Percentiles rank a stretch among this genome's conserved stretches.
These are phyloP conservation scores for Aspergillus fischeri DNA, from an alignment of 2,329 filamentous ascomycete species.

Conservation along the genomic window DNA sequence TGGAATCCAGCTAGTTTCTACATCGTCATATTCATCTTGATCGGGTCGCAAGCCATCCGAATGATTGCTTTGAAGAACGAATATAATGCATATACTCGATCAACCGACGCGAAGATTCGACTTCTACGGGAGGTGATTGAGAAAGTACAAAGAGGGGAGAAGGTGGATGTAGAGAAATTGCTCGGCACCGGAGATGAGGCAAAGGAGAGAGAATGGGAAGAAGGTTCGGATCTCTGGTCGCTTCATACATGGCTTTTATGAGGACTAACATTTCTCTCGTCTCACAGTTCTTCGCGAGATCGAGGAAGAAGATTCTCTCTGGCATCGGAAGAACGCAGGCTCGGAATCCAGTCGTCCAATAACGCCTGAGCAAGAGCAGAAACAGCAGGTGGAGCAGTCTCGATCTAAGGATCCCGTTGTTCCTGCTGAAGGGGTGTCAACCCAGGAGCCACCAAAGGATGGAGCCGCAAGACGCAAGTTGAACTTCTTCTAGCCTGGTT, in stretches of 20 bases:
- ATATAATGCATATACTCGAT: conserved; percentile 66
- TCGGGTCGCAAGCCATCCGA: conserved; percentile 94
- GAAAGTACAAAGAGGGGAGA: conserved; percentile 44
- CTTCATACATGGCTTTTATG: background rate
- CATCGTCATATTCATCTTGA: conserved; percentile 76
- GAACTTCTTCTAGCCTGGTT: conserved; percentile 26
- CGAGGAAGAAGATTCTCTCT: conserved; percentile 36
- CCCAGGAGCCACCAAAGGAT: conserved; percentile 13
- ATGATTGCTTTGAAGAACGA: conserved; percentile 78
- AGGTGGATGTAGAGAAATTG: conserved; percentile 78
- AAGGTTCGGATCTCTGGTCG: conserved; percentile 52
- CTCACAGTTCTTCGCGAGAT: conserved; percentile 37
- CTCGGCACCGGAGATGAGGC: conserved; percentile 73
- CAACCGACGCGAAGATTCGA: conserved; percentile 73
- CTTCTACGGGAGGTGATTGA: conserved; percentile 63
- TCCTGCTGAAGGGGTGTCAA: conserved; percentile 6
- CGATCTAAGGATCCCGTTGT: conserved; percentile 15
- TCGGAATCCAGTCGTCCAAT: conserved; percentile 6
- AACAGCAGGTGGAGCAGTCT: conserved; percentile 3
- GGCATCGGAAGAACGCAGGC: conserved; percentile 27
- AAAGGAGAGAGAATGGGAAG: conserved; percentile 82
- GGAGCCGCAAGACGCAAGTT: conserved; percentile 19
- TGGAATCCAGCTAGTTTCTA: conserved; percentile 83
- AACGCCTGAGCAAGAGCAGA: conserved; percentile 7
- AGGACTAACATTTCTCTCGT: conserved; percentile 4